Percentiles rank a stretch among this genome's conserved stretches.
These are phyloP conservation scores for Rosa persica DNA, from an alignment of 306 rosid species.

Conservation along the genomic window DNA sequence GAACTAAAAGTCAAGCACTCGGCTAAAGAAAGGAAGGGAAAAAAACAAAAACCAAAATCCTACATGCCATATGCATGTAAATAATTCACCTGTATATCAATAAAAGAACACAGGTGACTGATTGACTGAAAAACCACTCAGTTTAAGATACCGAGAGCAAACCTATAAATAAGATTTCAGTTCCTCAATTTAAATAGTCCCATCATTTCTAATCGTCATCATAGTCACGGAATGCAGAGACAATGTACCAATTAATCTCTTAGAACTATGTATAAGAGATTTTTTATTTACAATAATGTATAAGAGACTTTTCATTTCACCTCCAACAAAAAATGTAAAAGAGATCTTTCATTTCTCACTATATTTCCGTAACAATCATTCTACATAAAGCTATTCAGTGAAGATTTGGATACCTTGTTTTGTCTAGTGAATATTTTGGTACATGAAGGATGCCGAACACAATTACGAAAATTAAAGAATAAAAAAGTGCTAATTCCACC, in stretches of 20 bases:
- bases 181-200: not conserved
- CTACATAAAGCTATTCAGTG: constrained; percentile 5
- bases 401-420: not conserved
- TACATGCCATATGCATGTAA: not conserved
- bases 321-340: not conserved
- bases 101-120: too few relatives aligned
- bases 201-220: not conserved
- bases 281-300: not conserved
- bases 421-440: not conserved
- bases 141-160: not conserved
- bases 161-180: not conserved
- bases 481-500: constrained; percentile 21
- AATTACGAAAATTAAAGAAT: not conserved
- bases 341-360: not conserved
- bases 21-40: too few relatives aligned
- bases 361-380: not conserved
- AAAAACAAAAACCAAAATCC: too few relatives aligned
- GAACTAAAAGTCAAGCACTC: too few relatives aligned
- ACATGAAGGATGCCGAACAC: not conserved
- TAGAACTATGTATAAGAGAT: not conserved
- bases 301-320: not conserved
- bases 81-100: not conserved
- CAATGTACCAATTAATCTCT: not conserved
- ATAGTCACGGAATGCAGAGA: not conserved
- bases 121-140: not conserved